Conservation (phyloP, 176 grass and related monocot species). For the Zoysia pacifica region DNA sequence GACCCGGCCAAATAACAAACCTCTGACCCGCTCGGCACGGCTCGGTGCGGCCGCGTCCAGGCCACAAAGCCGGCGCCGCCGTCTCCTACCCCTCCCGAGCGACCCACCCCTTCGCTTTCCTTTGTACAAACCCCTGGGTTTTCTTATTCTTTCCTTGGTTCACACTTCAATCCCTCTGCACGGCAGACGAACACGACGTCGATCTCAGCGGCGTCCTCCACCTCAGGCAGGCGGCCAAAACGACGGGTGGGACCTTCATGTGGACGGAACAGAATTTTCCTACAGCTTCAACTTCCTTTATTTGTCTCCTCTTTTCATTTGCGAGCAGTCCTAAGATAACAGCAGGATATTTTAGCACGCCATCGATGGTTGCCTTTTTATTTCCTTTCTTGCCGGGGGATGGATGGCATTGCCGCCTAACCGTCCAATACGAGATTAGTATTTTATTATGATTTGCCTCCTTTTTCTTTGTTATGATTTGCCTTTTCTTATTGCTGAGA, state of each 20-base stretch:
- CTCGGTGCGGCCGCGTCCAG: background rate
- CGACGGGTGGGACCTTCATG: background rate
- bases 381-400: background rate
- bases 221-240: background rate
- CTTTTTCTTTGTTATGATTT: background rate
- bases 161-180: slow-evolving; percentile 14
- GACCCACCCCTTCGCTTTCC: background rate
- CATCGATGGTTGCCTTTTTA: slow-evolving; percentile 21
- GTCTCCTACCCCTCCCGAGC: background rate
- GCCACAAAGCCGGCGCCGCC: background rate
- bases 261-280: background rate
- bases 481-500: slow-evolving; percentile 4
- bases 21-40: background rate
- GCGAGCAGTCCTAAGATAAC: background rate
- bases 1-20: slow-evolving; percentile 31
- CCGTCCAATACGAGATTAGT: background rate
- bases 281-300: background rate
- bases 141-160: slow-evolving; percentile 12
- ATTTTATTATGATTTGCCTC: background rate
- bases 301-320: background rate
- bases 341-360: background rate
- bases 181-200: background rate
- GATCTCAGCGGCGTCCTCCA: slow-evolving; percentile 4
- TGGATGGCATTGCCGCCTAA: background rate
- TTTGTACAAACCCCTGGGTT: background rate